Percentiles rank a stretch among this genome's conserved stretches.
Conservation (phyloP, 1,284 basidiomycete genomes). For the Malassezia vespertilionis region DNA sequence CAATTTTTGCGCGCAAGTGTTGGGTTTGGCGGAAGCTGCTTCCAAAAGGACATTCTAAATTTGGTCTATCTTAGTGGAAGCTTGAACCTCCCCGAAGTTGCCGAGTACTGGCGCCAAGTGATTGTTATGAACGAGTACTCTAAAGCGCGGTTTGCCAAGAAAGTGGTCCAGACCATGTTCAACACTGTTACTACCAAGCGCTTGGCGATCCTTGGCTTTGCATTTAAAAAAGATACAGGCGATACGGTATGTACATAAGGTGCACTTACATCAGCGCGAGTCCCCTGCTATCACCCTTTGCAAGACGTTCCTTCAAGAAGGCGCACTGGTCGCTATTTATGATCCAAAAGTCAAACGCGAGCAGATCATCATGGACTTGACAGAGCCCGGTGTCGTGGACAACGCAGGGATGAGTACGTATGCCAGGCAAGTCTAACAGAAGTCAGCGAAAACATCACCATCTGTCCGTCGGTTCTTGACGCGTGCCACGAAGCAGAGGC, state of each 20-base stretch:
- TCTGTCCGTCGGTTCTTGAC: constrained; percentile 65
- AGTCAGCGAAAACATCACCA: constrained; percentile 79
- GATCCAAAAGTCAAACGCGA: constrained; percentile 66
- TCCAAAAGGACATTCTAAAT: constrained; percentile 83
- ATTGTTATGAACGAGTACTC: constrained; percentile 47
- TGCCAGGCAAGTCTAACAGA: constrained; percentile 49
- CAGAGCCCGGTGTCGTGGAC: constrained; percentile 53
- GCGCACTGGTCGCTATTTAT: constrained; percentile 73
- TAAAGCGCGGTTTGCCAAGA: constrained; percentile 47
- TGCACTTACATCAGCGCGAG: constrained; percentile 56
- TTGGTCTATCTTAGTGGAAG: constrained; percentile 85
- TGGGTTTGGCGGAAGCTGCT: constrained; percentile 97
- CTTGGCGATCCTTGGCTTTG: constrained; percentile 86
- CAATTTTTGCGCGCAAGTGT: constrained; percentile 91
- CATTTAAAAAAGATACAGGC: constrained; percentile 46
- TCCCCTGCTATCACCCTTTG: constrained; percentile 90
- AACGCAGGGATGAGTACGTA: constrained; percentile 56
- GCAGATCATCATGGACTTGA: constrained; percentile 53
- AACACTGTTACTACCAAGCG: constrained; percentile 94
- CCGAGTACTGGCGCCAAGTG: constrained; percentile 71
- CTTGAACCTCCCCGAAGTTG: constrained; percentile 88
- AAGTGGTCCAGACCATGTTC: constrained; percentile 63
- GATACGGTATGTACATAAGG: constrained; percentile 31
- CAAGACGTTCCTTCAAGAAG: constrained; percentile 82
- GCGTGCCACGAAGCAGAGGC: constrained; percentile 83